phyloP scores from a whole-genome alignment of 2,329 filamentous ascomycete species.

The Apiospora kogelbergensis region DNA sequence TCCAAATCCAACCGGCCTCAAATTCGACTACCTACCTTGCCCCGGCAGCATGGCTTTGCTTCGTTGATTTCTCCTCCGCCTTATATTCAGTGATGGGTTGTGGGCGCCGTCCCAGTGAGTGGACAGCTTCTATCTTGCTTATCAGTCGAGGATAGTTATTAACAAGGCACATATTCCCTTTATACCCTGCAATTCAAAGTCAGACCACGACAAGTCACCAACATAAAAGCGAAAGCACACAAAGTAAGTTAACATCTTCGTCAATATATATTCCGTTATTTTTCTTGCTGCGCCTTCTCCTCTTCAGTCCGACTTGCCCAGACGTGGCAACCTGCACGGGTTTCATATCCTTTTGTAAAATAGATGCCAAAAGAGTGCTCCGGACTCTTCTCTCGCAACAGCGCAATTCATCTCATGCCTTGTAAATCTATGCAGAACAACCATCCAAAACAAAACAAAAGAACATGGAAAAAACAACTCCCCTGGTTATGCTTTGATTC shows the following conservation, averaged over 20 bases:
- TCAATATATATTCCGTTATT: background rate
- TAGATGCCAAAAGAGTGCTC: background rate
- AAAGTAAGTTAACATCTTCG: background rate
- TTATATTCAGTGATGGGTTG: too few relatives aligned
- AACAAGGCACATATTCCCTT: too few relatives aligned
- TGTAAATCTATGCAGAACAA: conserved; percentile 2
- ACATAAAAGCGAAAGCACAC: background rate
- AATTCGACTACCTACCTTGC: too few relatives aligned
- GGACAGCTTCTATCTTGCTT: too few relatives aligned
- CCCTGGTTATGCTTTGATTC: background rate
- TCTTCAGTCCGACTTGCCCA: background rate
- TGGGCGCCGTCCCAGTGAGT: too few relatives aligned
- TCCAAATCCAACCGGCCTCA: background rate
- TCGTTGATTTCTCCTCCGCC: too few relatives aligned
- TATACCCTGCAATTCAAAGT: too few relatives aligned
- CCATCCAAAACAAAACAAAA: background rate
- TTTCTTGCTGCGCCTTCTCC: background rate
- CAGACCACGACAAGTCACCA: background rate
- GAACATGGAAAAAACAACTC: background rate
- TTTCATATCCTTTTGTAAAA: background rate
- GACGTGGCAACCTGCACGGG: background rate
- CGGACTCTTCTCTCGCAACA: background rate
- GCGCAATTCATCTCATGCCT: background rate
- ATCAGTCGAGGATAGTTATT: too few relatives aligned
- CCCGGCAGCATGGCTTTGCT: too few relatives aligned